Percentiles rank a stretch among this genome's conserved stretches.
Evolutionary conservation across 2,329 filamentous ascomycete genomes (phyloP).

Genomic region (Monilinia laxa): DNA sequence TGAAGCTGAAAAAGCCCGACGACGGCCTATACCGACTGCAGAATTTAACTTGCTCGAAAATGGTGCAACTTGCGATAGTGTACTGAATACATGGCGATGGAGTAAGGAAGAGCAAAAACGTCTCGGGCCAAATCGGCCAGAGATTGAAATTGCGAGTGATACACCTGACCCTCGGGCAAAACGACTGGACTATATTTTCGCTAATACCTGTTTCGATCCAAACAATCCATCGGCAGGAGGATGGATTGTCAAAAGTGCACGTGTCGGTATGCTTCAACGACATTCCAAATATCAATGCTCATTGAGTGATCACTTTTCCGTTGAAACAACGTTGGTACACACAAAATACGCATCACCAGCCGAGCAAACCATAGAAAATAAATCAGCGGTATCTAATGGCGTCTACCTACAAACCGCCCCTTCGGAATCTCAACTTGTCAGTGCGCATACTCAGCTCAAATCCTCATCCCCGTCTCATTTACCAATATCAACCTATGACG

Average conservation of each 20-base stretch:
- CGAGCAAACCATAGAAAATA: slow-evolving; percentile 27
- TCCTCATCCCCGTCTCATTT: slow-evolving; percentile 39
- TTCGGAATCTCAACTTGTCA: slow-evolving; percentile 22
- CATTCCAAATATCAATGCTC: slow-evolving; percentile 82
- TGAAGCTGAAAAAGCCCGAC: slow-evolving; percentile 63
- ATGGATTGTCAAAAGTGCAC: slow-evolving; percentile 70
- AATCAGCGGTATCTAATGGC: slow-evolving; percentile 33
- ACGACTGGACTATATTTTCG: slow-evolving; percentile 92
- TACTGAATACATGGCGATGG: slow-evolving; percentile 94
- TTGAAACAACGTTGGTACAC: slow-evolving; percentile 69
- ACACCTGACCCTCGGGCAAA: slow-evolving; percentile 74
- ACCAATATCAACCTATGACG: slow-evolving; percentile 59
- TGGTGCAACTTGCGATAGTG: slow-evolving; percentile 82
- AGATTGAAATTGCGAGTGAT: slow-evolving; percentile 60
- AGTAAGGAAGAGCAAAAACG: slow-evolving; percentile 66
- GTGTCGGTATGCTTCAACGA: slow-evolving; percentile 76
- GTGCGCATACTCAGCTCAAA: slow-evolving; percentile 30
- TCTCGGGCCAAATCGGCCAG: slow-evolving; percentile 62
- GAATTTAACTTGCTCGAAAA: slow-evolving; percentile 76
- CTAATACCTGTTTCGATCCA: slow-evolving; percentile 53
- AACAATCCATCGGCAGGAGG: slow-evolving; percentile 36
- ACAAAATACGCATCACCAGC: slow-evolving; percentile 28
- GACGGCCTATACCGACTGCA: slow-evolving; percentile 69
- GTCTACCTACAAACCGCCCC: slow-evolving; percentile 33
- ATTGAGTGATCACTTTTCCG: slow-evolving; percentile 91